Percentiles rank a stretch among this genome's conserved stretches.
phyloP scores from a whole-genome alignment of 768 basidiomycete species.

The Hypsizygus marmoreus region DNA sequence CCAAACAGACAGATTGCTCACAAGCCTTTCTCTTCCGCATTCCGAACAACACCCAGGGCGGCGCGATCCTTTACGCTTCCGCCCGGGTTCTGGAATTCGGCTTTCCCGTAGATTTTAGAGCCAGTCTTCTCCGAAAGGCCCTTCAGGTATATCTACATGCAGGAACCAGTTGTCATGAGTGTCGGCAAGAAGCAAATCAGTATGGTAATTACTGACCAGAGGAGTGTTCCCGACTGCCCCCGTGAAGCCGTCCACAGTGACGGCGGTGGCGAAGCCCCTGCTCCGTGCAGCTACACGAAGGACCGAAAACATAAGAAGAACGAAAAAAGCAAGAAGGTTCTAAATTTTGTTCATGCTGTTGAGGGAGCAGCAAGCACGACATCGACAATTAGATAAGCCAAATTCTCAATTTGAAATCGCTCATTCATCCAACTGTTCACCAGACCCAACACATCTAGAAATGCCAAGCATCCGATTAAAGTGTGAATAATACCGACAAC shows the following conservation, averaged over 20 bases:
- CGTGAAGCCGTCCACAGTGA: constrained; percentile 73
- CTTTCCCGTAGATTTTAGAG: constrained; percentile 87
- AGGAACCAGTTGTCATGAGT: neutral
- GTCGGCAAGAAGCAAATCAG: neutral
- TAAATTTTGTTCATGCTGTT: constrained; percentile 1
- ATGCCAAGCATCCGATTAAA: constrained; percentile 18
- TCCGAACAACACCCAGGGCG: constrained; percentile 81
- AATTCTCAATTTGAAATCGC: no score
- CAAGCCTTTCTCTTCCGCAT: constrained; percentile 86
- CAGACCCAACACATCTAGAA: constrained; percentile 13
- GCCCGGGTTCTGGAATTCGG: constrained; percentile 98
- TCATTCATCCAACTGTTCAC: no score
- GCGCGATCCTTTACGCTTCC: constrained; percentile 98
- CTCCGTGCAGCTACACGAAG: constrained; percentile 27
- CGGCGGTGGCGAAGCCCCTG: constrained; percentile 40
- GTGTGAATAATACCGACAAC: constrained; percentile 27
- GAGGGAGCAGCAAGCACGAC: constrained; percentile 35
- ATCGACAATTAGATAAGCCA: constrained; percentile 35
- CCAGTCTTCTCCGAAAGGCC: constrained; percentile 81
- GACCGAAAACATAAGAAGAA: constrained; percentile 34
- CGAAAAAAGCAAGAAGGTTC: constrained; percentile 6
- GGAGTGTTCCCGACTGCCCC: constrained; percentile 94
- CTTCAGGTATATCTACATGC: constrained; percentile 78
- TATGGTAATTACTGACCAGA: constrained; percentile 72
- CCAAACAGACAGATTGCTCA: constrained; percentile 36